Evolutionary conservation across 116 monocot genomes (phyloP), one percentile per base, ranked within the genome.

Genomic region (Dioscorea cayenensis): DNA sequence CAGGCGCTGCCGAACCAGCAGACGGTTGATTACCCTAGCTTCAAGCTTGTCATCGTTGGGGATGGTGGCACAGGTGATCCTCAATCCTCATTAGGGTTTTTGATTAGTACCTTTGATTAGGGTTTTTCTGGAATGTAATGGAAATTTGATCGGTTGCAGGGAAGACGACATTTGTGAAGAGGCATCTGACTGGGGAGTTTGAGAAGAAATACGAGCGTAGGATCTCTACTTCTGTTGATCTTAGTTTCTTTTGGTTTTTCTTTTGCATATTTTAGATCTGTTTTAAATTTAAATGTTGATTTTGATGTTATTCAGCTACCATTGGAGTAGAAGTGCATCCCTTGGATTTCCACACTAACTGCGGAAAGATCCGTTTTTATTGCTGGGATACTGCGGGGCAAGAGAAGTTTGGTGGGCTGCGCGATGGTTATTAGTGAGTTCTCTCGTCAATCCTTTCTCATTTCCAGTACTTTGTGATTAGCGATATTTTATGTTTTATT

Each of bases 171-270:
- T 87, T 87, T 43, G 87, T 87, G 60, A 87, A 87, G 76, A 80
- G 83, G 78, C 87, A 87, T 80, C 80, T 87, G n/a, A 87, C 83
- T 20, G 83, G 87, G 2, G 87, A 87, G 68, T 87, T 87, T 25
- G 87, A 87, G 87, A 87, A 87, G 84, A 87, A 87, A 74, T 87
- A 87, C 25, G 87, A 87, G 59, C 87, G 87, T 87, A 78, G 18
- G 71, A 22, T 55, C 36, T 51, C 67, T 6, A 6, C 27, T 20
- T 19, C 27, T n/a, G 60, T 36, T 58, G 25, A 28, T 52, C 16
- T 50, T 1, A 12, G 25, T 25, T 32, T 32, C 32, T 68, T 28
- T 37, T 25, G 3, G 8, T 23, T 27, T 62, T 23, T 20, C 7
- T 20, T 19, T 1, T 1, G n/a, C 17, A n/a, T 19, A n/a, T 23